Evolutionary conservation across 495 filamentous ascomycete species (phyloP), one percentile per base, ranked within the genome.

Genomic region (Letharia columbiana): DNA sequence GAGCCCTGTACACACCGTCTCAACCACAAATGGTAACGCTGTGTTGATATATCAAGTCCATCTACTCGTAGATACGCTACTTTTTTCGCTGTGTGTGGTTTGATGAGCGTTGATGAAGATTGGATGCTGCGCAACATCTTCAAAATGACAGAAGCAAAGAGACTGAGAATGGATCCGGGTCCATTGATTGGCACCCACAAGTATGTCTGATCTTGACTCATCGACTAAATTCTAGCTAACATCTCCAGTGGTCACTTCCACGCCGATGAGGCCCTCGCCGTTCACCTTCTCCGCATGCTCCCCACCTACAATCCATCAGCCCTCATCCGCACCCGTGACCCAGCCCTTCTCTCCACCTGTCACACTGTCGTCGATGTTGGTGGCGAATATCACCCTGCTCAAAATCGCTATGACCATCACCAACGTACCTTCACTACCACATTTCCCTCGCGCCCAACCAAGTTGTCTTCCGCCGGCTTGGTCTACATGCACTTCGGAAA

Each of bases 191-290:
- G 91, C 64, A 96, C 92, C 17, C 92, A 96, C 82, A 96, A 88
- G 84, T 85, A 75, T 70, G 80, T 65, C 47, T 28, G 18, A 9
- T 39, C 64, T 41, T 28, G n/a, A 39, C 37, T 60, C 47, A 37
- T 57, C 9, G 37, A 52, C 13, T 45, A 13, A 37, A 35, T 41
- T 35, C 17, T 20, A 23, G 13, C 40, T 41, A 5, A 50, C 37
- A 41, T 59, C 39, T 67, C 18, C 66, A 87, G 85, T 78, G 94
- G 94, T 64, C 91, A 96, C 77, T 98, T 98, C 83, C 94, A 98
- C 80, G 95, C 94, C 76, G 94, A 98, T 75, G 94, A 98, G 79
- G 94, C 94, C 66, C 86, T 98, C n/a, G 94, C 94, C 62, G 92
- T 98, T 66, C 90, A 94, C 80, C 90, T 98, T 80, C 89, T 98